These are phyloP conservation scores for Ceratocystis smalleyi DNA, from an alignment of 2,329 filamentous ascomycete genomes.

Conservation along the genomic window DNA sequence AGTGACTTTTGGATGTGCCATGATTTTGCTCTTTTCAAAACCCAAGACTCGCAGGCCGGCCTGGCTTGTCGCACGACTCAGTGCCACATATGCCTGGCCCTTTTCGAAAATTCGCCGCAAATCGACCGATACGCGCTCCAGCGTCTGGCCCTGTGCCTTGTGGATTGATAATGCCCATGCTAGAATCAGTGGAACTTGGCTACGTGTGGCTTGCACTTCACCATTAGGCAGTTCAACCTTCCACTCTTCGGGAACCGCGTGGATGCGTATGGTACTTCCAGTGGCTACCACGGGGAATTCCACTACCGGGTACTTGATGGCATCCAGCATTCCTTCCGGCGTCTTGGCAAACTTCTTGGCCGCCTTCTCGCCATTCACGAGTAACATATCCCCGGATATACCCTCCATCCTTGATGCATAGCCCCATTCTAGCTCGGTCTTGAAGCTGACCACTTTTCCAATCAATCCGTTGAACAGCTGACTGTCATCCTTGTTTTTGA, in stretches of 20 bases:
- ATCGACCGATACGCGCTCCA: slow-evolving; percentile 89
- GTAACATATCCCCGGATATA: slow-evolving; percentile 31
- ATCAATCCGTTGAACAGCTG: slow-evolving; percentile 80
- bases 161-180: slow-evolving; percentile 97
- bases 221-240: slow-evolving; percentile 94
- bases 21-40: slow-evolving; percentile 81
- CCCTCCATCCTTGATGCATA: slow-evolving; percentile 17
- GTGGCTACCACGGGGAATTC: slow-evolving; percentile 61
- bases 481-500: slow-evolving; percentile 92
- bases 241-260: slow-evolving; percentile 66
- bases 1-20: slow-evolving; percentile 79
- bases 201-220: slow-evolving; percentile 76
- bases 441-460: slow-evolving; percentile 70
- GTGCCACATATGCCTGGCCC: slow-evolving; percentile 90
- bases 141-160: slow-evolving; percentile 90
- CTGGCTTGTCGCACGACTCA: slow-evolving; percentile 82
- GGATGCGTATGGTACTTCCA: slow-evolving; percentile 40
- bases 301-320: slow-evolving; percentile 65
- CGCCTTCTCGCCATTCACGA: slow-evolving; percentile 29
- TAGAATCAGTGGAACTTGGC: slow-evolving; percentile 72
- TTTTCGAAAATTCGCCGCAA: slow-evolving; percentile 88
- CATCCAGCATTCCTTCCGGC: slow-evolving; percentile 29
- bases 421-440: slow-evolving; percentile 33
- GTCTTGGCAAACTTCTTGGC: slow-evolving; percentile 43
- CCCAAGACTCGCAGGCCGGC: slow-evolving; percentile 72